Percentiles rank a stretch among this genome's conserved stretches.
phyloP scores from a whole-genome alignment of 106 monocot species.

The Platanthera guangdongensis region DNA sequence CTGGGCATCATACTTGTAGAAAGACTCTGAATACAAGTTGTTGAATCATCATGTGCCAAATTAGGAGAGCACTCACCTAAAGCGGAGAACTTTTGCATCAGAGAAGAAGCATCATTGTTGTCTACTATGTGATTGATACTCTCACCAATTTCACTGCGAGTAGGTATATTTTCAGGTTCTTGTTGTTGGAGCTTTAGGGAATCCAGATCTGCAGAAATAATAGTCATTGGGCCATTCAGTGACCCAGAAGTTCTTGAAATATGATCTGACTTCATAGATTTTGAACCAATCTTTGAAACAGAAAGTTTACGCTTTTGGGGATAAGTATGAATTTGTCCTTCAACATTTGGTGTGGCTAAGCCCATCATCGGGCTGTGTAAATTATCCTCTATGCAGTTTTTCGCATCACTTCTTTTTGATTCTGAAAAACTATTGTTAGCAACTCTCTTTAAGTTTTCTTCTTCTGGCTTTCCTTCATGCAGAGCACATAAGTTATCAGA shows the following conservation, averaged over 20 bases:
- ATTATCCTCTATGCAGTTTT: not conserved
- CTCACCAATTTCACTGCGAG: not conserved
- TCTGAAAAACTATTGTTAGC: not conserved
- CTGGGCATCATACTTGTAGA: not conserved
- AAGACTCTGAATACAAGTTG: conserved; percentile 3
- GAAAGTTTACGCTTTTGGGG: conserved; percentile 19
- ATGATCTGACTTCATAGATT: conserved; percentile 7
- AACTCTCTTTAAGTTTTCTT: not conserved
- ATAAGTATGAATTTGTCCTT: not conserved
- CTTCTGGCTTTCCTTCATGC: not conserved
- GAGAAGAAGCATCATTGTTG: conserved; percentile 8
- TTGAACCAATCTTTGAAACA: conserved; percentile 11
- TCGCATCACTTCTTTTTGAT: not conserved
- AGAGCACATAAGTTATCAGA: not conserved
- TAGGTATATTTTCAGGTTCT: not conserved
- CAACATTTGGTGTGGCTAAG: not conserved
- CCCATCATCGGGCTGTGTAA: not conserved
- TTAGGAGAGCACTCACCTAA: conserved; percentile 13
- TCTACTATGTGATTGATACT: not conserved
- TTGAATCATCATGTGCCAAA: conserved; percentile 5
- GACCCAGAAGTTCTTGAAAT: conserved; percentile 4
- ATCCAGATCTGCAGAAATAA: not conserved
- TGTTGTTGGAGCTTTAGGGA: not conserved
- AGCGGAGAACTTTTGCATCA: conserved; percentile 19
- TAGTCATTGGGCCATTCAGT: not conserved